A percentile compares a stretch with the other conserved stretches of the same genome.
Evolutionary conservation across 2,329 filamentous ascomycete genomes (phyloP).

Genomic region (Ophiocordyceps camponoti-leonardi): DNA sequence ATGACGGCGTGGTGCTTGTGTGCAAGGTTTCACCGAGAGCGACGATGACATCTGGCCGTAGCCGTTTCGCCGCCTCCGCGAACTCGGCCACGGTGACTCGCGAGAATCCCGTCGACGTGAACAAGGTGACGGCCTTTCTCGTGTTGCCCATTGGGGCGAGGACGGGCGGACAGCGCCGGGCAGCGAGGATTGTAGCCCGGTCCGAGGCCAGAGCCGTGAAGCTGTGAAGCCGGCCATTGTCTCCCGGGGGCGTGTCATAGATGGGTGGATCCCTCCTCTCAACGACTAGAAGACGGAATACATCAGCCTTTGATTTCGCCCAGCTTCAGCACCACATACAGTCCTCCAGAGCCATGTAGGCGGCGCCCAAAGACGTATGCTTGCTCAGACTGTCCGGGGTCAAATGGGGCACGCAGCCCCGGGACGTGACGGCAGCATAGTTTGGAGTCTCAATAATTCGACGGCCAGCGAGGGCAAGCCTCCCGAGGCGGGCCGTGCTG

Average conservation of each 20-base stretch:
- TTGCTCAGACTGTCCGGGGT: conserved; percentile 65
- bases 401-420: conserved; percentile 74
- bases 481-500: conserved; percentile 46
- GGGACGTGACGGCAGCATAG: conserved; percentile 63
- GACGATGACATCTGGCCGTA: conserved; percentile 68
- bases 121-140: conserved; percentile 53
- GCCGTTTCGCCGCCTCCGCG: conserved; percentile 39
- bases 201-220: conserved; percentile 60
- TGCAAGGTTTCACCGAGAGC: conserved; percentile 54
- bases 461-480: conserved; percentile 42
- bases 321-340: conserved; percentile 39
- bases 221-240: conserved; percentile 44
- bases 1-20: conserved; percentile 32
- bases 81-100: conserved; percentile 55
- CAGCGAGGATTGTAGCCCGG: conserved; percentile 52
- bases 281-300: conserved; percentile 24
- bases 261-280: conserved; percentile 35
- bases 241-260: conserved; percentile 19
- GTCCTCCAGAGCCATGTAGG: conserved; percentile 80
- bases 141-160: conserved; percentile 54
- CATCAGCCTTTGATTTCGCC: background rate
- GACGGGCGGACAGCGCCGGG: conserved; percentile 64
- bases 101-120: conserved; percentile 76
- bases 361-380: conserved; percentile 45
- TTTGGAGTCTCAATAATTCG: conserved; percentile 65